phyloP scores from a whole-genome alignment of 2,329 filamentous ascomycete species.

The Diaporthe amygdali region DNA sequence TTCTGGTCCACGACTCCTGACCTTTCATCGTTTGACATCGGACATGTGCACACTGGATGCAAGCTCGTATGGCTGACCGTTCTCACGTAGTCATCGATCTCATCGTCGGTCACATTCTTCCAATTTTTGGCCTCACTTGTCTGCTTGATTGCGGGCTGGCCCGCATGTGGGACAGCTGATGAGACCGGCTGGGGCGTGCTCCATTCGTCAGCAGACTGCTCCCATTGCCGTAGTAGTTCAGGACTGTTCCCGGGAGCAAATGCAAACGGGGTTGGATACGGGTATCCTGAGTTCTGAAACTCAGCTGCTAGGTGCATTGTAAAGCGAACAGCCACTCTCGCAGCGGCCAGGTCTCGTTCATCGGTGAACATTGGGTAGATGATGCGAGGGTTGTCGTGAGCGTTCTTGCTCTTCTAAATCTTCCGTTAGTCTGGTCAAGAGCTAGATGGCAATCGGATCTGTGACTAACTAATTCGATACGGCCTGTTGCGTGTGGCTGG shows the following conservation, averaged over 20 bases:
- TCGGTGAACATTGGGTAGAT: slow-evolving; percentile 37
- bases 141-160: background rate
- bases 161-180: background rate
- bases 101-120: slow-evolving; percentile 33
- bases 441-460: slow-evolving; percentile 33
- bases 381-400: slow-evolving; percentile 34
- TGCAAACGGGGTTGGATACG: slow-evolving; percentile 29
- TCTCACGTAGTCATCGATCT: slow-evolving; percentile 36
- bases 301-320: slow-evolving; percentile 36
- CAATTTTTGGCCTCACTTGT: slow-evolving; percentile 20
- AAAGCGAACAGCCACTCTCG: slow-evolving; percentile 36
- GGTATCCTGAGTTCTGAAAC: slow-evolving; percentile 35
- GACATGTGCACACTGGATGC: slow-evolving; percentile 48
- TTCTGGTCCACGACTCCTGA: slow-evolving; percentile 32
- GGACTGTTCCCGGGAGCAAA: slow-evolving; percentile 33
- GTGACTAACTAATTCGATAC: slow-evolving; percentile 40
- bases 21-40: slow-evolving; percentile 33
- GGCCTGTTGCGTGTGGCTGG: slow-evolving; percentile 37
- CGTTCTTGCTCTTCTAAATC: background rate
- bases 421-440: too few relatives aligned
- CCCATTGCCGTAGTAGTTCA: background rate
- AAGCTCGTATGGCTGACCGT: slow-evolving; percentile 30
- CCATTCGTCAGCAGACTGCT: background rate
- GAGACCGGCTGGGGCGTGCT: background rate
- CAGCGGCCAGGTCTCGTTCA: slow-evolving; percentile 32